Evolutionary conservation across 2,329 filamentous ascomycete species (phyloP).

Genomic region (Cercospora zeina): DNA sequence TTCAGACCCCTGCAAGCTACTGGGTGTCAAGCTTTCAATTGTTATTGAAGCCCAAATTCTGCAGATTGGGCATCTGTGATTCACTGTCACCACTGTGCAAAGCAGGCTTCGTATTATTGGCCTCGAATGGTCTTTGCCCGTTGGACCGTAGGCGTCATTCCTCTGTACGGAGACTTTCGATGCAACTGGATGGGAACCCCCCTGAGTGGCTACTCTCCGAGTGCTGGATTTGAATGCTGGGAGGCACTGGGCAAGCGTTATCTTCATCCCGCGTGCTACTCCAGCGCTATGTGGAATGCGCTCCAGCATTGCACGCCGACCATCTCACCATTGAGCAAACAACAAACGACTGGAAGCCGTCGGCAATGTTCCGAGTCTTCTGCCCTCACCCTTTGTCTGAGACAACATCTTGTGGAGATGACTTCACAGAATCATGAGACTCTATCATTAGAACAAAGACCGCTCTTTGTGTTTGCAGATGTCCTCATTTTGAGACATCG

Average conservation of each 20-base stretch:
- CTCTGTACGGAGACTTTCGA: not conserved
- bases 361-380: not conserved
- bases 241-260: not conserved
- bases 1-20: not conserved
- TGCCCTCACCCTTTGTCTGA: constrained; percentile 1
- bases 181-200: not conserved
- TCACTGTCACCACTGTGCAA: not conserved
- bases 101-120: not conserved
- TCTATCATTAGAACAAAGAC: constrained; percentile 10
- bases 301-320: not conserved
- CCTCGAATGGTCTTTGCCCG: not conserved
- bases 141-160: not conserved
- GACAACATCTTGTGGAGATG: not conserved
- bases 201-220: not conserved
- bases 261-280: not conserved
- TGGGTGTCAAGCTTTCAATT: not conserved
- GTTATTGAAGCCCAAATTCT: not conserved
- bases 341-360: not conserved
- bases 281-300: not conserved
- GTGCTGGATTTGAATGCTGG: not conserved
- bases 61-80: not conserved
- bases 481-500: not conserved
- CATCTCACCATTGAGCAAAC: not conserved
- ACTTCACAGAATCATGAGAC: not conserved
- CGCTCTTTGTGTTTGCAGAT: constrained; percentile 4